These are phyloP conservation scores for Carallia pectinifolia DNA, from an alignment of 345 rosid genomes.

Conservation along the genomic window DNA sequence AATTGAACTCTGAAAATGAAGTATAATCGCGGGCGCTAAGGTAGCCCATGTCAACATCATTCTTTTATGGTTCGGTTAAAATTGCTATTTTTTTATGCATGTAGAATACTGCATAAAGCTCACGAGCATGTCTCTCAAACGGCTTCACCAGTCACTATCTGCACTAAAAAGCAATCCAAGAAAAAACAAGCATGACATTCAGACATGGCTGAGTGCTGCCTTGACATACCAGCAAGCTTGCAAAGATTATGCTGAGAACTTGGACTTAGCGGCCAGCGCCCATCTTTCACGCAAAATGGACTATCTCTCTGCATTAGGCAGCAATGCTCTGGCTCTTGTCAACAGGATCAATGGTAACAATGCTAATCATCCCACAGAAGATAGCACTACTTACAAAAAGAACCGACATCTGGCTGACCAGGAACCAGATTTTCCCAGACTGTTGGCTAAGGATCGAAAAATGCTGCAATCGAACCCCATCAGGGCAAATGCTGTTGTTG, in stretches of 20 bases:
- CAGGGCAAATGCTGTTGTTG: constrained; percentile 58
- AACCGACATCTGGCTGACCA: constrained; percentile 7
- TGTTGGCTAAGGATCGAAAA: constrained; percentile 46
- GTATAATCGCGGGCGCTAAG: not conserved
- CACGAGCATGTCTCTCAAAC: constrained; percentile 48
- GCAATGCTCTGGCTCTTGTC: constrained; percentile 60
- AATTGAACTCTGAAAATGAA: not conserved
- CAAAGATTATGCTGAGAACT: constrained; percentile 46
- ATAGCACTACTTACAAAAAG: not conserved
- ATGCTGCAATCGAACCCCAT: constrained; percentile 33
- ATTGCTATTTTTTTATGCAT: not conserved
- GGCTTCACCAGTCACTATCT: constrained; percentile 48
- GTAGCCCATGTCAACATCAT: not conserved
- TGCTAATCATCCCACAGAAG: constrained; percentile 2
- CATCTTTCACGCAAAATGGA: constrained; percentile 57
- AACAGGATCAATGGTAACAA: constrained; percentile 21
- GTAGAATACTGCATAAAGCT: constrained; percentile 58
- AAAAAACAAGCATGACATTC: constrained; percentile 48
- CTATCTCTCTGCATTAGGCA: constrained; percentile 47
- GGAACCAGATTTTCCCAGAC: constrained; percentile 44
- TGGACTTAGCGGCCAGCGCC: constrained; percentile 5
- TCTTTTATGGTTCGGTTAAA: not conserved
- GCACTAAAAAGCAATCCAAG: constrained; percentile 41
- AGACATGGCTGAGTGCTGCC: constrained; percentile 81
- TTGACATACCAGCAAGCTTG: constrained; percentile 73